Conservation (phyloP, 306 rosid genomes). For the peach (Prunus persica) region Prunus_persica_NCBIv2 NC_034010.1:1168001-1168500, state of each 20-base stretch:
- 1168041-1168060: background rate
- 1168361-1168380: background rate
- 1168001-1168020: no score
- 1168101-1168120: constrained; percentile 10
- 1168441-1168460: background rate
- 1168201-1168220: constrained; percentile 6
- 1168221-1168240: background rate
- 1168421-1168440: background rate
- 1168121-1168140: background rate
- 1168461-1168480: background rate
- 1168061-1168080: background rate
- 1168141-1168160: background rate
- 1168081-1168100: background rate
- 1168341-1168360: background rate
- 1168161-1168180: background rate
- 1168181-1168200: constrained; percentile 16
- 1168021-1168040: no score
- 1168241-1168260: background rate
- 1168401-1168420: background rate
- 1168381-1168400: background rate
- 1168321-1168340: no score
- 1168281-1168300: background rate
- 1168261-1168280: no score
- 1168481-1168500: no score
- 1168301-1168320: background rate